Evolutionary conservation across 2,329 filamentous ascomycete species (phyloP).

Genomic region (Trichophyton verrucosum): DNA sequence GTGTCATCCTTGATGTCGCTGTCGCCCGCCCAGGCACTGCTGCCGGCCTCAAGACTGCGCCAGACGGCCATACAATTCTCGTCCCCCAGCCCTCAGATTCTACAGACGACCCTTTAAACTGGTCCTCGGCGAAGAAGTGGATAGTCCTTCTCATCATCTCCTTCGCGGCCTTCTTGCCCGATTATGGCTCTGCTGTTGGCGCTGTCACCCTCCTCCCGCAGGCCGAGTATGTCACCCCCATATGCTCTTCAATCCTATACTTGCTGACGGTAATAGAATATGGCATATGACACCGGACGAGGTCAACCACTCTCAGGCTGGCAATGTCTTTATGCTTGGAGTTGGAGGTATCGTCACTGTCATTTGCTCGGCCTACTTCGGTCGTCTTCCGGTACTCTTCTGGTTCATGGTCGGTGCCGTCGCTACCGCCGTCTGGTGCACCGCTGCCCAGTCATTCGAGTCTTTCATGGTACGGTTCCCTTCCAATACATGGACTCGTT

Average conservation of each 20-base stretch:
- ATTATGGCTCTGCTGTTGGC: conserved; percentile 33
- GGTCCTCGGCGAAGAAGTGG: conserved; percentile 24
- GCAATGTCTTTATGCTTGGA: conserved; percentile 36
- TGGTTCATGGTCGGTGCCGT: conserved; percentile 27
- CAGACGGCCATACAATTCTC: conserved; percentile 25
- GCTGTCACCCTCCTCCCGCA: conserved; percentile 31
- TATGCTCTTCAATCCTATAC: not conserved
- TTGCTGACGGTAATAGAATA: conserved; percentile 11
- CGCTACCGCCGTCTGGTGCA: conserved; percentile 30
- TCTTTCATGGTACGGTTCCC: conserved; percentile 22
- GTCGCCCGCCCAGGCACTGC: conserved; percentile 9
- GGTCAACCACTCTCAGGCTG: conserved; percentile 31
- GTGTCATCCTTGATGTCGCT: conserved; percentile 22
- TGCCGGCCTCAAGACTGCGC: conserved; percentile 21
- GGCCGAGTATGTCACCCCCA: conserved; percentile 17
- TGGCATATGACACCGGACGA: conserved; percentile 29
- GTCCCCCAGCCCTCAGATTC: conserved; percentile 28
- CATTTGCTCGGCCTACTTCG: conserved; percentile 32
- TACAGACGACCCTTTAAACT: conserved; percentile 30
- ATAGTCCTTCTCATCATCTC: conserved; percentile 29
- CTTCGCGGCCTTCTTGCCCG: conserved; percentile 28
- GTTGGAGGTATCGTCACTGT: conserved; percentile 32
- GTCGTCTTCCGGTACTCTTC: conserved; percentile 34
- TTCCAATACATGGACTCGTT: not conserved
- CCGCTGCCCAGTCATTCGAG: conserved; percentile 26